Evolutionary conservation across 2,329 filamentous ascomycete genomes (phyloP).

Genomic region (Elsinoe australis): DNA sequence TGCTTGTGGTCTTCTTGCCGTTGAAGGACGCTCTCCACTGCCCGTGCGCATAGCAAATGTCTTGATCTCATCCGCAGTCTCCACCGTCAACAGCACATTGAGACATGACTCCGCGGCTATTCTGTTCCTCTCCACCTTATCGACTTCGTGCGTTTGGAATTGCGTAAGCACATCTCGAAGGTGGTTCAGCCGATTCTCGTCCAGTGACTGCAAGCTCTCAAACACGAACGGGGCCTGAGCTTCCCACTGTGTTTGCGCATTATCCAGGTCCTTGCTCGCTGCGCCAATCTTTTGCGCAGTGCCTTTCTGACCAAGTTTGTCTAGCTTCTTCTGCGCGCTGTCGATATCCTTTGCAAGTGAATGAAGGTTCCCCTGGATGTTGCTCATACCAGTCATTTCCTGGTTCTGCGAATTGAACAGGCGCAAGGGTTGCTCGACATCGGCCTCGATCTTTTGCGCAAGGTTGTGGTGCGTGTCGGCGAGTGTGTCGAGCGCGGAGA

Average conservation of each 20-base stretch:
- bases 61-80: conserved; percentile 79
- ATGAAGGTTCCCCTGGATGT: conserved; percentile 72
- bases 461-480: conserved; percentile 78
- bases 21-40: conserved; percentile 28
- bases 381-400: conserved; percentile 73
- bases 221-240: conserved; percentile 92
- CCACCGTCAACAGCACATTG: conserved; percentile 74
- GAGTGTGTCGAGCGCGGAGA: conserved; percentile 69
- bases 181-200: conserved; percentile 83
- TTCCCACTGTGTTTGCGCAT: conserved; percentile 79
- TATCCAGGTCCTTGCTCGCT: conserved; percentile 65
- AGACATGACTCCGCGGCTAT: conserved; percentile 70
- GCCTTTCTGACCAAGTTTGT: conserved; percentile 74
- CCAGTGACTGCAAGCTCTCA: conserved; percentile 81
- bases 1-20: conserved; percentile 8
- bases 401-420: conserved; percentile 62
- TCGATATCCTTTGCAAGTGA: conserved; percentile 78
- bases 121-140: conserved; percentile 71
- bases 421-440: conserved; percentile 78
- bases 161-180: conserved; percentile 86
- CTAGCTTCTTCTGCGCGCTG: conserved; percentile 72
- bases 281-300: conserved; percentile 69
- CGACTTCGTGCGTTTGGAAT: conserved; percentile 84
- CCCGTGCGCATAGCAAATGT: conserved; percentile 51
- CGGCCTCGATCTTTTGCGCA: conserved; percentile 72